These are phyloP conservation scores for Ramularia endophylla DNA, from an alignment of 2,329 filamentous ascomycete species.

Conservation along the genomic window DNA sequence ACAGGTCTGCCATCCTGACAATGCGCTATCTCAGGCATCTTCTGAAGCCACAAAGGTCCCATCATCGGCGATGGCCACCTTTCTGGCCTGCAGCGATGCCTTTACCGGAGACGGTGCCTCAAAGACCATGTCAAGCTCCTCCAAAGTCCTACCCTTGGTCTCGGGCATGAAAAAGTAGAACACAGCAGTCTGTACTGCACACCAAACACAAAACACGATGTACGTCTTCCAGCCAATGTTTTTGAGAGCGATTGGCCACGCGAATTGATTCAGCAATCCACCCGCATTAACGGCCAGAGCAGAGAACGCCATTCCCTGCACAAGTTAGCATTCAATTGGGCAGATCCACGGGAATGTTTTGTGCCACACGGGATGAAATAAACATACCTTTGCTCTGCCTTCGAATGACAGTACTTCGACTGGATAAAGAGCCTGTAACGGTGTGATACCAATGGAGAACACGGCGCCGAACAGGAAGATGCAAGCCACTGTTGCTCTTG, in stretches of 20 bases:
- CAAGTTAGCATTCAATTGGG: too few species aligned
- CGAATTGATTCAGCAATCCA: slow-evolving; percentile 36
- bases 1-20: too few species aligned
- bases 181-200: slow-evolving; percentile 27
- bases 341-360: too few species aligned
- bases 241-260: slow-evolving; percentile 23
- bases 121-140: slow-evolving; percentile 43
- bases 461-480: slow-evolving; percentile 30
- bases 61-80: slow-evolving; percentile 22
- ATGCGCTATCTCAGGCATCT: slow-evolving; percentile 10
- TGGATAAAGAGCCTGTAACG: slow-evolving; percentile 34
- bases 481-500: slow-evolving; percentile 29
- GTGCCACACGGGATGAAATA: too few species aligned
- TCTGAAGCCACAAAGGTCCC: slow-evolving; percentile 21
- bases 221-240: slow-evolving; percentile 26
- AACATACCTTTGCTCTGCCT: slow-evolving; percentile 36
- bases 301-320: slow-evolving; percentile 37
- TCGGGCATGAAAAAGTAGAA: slow-evolving; percentile 36
- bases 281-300: slow-evolving; percentile 39
- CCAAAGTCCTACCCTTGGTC: slow-evolving; percentile 38
- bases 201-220: slow-evolving; percentile 30
- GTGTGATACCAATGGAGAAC: slow-evolving; percentile 32
- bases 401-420: slow-evolving; percentile 44
- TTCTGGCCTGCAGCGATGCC: slow-evolving; percentile 21
- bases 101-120: slow-evolving; percentile 36